Conservation (phyloP, 805 yeast species). For the Suhomyces sp. region DNA sequence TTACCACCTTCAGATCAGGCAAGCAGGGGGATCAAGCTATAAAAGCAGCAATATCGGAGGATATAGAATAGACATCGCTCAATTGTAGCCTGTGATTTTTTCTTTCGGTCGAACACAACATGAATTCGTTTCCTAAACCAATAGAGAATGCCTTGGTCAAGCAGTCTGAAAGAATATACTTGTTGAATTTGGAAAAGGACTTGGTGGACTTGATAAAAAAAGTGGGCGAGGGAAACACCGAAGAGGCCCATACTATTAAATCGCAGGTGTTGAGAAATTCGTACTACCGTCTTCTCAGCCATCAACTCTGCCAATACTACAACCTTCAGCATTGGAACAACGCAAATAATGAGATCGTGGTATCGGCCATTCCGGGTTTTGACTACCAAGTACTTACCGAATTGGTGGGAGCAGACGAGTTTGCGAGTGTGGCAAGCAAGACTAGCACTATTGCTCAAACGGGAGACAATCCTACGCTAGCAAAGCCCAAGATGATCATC, state of each 20-base stretch:
- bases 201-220: constrained; percentile 17
- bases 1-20: background rate
- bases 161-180: constrained; percentile 19
- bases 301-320: constrained; percentile 69
- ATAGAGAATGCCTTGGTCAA: constrained; percentile 18
- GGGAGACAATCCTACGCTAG: background rate
- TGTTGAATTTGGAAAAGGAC: constrained; percentile 21
- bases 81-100: background rate
- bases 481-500: constrained; percentile 16
- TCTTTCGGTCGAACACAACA: background rate
- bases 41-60: background rate
- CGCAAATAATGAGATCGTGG: constrained; percentile 21
- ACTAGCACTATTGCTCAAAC: background rate
- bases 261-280: constrained; percentile 54
- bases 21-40: background rate
- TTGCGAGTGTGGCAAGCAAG: background rate
- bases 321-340: constrained; percentile 49
- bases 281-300: constrained; percentile 63
- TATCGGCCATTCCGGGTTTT: constrained; percentile 13
- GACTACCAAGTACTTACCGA: constrained; percentile 11
- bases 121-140: constrained; percentile 16
- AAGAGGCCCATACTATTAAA: constrained; percentile 11
- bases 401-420: background rate
- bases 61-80: background rate
- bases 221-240: background rate